Evolutionary conservation across 352 stramenopile genomes (phyloP), one percentile per base, ranked within the genome.

Genomic region (Phytophthora citricola): DNA sequence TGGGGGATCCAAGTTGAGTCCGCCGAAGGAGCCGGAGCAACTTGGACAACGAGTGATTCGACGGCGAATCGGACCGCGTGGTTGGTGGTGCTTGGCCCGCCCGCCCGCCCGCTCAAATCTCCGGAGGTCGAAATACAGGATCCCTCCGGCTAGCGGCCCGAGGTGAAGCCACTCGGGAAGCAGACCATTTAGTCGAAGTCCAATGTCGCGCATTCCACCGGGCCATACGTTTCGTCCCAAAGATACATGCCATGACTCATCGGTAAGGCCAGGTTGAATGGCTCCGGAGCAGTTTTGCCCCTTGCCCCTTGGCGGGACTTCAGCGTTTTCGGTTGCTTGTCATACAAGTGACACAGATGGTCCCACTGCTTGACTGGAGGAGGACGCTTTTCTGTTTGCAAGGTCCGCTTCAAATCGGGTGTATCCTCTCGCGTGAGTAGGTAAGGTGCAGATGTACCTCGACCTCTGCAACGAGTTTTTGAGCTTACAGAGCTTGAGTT

Each of bases 321-420:
- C 66, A 61, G 47, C 20, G 47, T 11, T 53, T 53, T 24, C 14
- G 31, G 31, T 44, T 53, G 46, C 20, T 38, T 65, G 52, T 54
- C 51, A 65, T 48, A 9, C 26, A 54, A 24, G 32, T 32, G 34
- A 31, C 27, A 56, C 52, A 40, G 47, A 24, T 36, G 10, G 44
- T 74, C 32, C 66, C 54, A 74, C 66, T 66, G 10, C 44, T 71
- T 74, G 66, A 74, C 49, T 48, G 53, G 60, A 74, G 54, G 59
- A 63, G 59, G 46, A 70, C 52, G 7, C 40, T 38, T 63, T 66
- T 59, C 65, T 69, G 65, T 74, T 58, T 58, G 51, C 24, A 10
- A 40, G 57, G 29, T 50, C 43, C 48, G 22, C 41, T 55, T 71
- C 66, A 70, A 62, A 73, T 74, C 66, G 48, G 32, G 36, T 61